Conservation (phyloP, 768 basidiomycete genomes). For the Lentinula edodes region DNA sequence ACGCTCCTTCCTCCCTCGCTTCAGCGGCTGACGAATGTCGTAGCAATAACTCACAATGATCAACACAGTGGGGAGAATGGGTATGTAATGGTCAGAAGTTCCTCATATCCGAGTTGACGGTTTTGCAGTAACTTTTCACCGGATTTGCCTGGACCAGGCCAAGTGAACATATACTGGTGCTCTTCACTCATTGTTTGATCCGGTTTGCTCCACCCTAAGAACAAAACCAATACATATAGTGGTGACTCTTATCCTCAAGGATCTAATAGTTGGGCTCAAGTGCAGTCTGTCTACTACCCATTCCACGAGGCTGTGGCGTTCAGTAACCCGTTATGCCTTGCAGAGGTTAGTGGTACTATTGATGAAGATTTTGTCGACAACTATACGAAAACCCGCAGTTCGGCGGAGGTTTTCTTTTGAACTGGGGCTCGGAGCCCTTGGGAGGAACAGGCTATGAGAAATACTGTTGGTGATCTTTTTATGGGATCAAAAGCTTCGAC, state of each 20-base stretch:
- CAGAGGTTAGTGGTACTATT: constrained; percentile 28
- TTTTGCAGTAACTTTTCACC: constrained; percentile 37
- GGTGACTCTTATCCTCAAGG: constrained; percentile 51
- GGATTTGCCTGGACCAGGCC: constrained; percentile 34
- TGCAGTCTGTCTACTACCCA: constrained; percentile 43
- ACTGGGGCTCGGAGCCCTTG: constrained; percentile 34
- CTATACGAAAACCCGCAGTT: constrained; percentile 25
- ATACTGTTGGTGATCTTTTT: constrained; percentile 26
- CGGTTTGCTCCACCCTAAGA: not conserved
- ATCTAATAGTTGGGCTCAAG: constrained; percentile 40
- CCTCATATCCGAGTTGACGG: not conserved
- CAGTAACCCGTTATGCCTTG: constrained; percentile 44
- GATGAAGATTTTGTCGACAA: not conserved
- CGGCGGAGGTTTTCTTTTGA: constrained; percentile 41
- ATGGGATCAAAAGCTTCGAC: not conserved
- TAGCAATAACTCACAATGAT: constrained; percentile 46
- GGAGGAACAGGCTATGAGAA: constrained; percentile 50
- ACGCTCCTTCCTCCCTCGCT: not conserved
- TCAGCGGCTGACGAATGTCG: not conserved
- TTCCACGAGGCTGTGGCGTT: constrained; percentile 36
- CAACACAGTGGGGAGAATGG: constrained; percentile 42
- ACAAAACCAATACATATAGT: constrained; percentile 17
- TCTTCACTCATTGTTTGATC: not conserved
- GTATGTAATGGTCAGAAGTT: not conserved
- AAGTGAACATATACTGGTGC: constrained; percentile 46